These are phyloP conservation scores for Umbelopsis sp. DNA, from an alignment of 192 early-diverging fungal genomes.

Conservation along the genomic window DNA sequence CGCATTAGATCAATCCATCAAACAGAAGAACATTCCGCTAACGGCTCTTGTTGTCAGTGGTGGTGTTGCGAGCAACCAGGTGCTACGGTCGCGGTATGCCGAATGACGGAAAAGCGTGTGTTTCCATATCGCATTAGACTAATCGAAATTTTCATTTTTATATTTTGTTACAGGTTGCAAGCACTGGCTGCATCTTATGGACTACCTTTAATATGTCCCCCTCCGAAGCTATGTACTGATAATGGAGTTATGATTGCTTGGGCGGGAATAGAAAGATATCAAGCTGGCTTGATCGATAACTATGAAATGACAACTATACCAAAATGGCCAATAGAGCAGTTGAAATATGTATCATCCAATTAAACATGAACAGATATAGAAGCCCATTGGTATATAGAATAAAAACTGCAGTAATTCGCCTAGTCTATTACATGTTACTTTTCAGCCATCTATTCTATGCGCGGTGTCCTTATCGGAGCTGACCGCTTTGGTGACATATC, in stretches of 20 bases:
- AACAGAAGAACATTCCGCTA: constrained; percentile 29
- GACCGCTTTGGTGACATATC: too few relatives aligned
- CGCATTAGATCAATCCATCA: constrained; percentile 48
- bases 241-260: constrained; percentile 88
- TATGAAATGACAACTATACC: constrained; percentile 76
- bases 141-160: neutral
- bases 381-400: too few relatives aligned
- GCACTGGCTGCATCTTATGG: constrained; percentile 41
- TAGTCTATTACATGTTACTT: neutral
- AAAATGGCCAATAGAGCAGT: constrained; percentile 69
- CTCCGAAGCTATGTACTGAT: constrained; percentile 78
- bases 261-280: constrained; percentile 76
- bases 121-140: neutral
- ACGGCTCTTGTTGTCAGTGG: constrained; percentile 71
- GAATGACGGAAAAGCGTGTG: neutral
- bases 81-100: constrained; percentile 47
- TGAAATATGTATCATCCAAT: neutral
- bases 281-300: constrained; percentile 61
- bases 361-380: neutral
- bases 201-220: constrained; percentile 68
- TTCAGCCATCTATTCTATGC: too few relatives aligned
- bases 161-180: constrained; percentile 36
- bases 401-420: too few relatives aligned
- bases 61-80: constrained; percentile 75
- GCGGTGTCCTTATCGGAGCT: too few relatives aligned